Evolutionary conservation across 2,329 filamentous ascomycete species (phyloP), one percentile per base, ranked within the genome.

Genomic region (Byssoonygena ceratinophila): DNA sequence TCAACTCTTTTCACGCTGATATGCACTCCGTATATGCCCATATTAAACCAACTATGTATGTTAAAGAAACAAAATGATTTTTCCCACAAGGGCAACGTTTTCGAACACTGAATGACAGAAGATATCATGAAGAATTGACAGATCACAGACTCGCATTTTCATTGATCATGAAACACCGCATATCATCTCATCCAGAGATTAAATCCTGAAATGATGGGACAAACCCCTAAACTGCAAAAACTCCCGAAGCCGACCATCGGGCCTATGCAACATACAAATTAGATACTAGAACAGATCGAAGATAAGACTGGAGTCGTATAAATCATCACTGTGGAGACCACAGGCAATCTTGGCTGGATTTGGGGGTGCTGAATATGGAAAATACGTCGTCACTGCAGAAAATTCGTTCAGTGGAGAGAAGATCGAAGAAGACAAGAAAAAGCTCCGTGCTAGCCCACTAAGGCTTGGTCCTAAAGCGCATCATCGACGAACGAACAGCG

Each of bases 401-500:
- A 20, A 23, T 7, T 9, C 27, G 18, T 37, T 11, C 8, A 23
- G 12, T 31, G 25, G 22, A 29, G 31, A 16, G 12, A n/a, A 40
- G 6, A 7, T 40, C 16, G 34, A 12, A 37, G 34, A 16, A 18
- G 2, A 37, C 2, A 36, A n/a, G n/a, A n/a, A n/a, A n/a, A n/a
- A n/a, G n/a, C n/a, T n/a, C n/a, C n/a, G n/a, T n/a, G n/a, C n/a
- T n/a, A n/a, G n/a, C n/a, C n/a, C n/a, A n/a, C n/a, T n/a, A n/a
- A n/a, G n/a, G n/a, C n/a, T n/a, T n/a, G n/a, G n/a, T n/a, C n/a
- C n/a, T n/a, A n/a, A n/a, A n/a, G n/a, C n/a, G n/a, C n/a, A n/a
- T 44, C 53, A 71, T 52, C 68, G 67, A 50, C 70, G 69, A 50
- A 61, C 58, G 55, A 71, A 68, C 44, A 71, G 69, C 2, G 70